Evolutionary conservation across 2,329 filamentous ascomycete species (phyloP).

Genomic region (Rhinocladiella similis): DNA sequence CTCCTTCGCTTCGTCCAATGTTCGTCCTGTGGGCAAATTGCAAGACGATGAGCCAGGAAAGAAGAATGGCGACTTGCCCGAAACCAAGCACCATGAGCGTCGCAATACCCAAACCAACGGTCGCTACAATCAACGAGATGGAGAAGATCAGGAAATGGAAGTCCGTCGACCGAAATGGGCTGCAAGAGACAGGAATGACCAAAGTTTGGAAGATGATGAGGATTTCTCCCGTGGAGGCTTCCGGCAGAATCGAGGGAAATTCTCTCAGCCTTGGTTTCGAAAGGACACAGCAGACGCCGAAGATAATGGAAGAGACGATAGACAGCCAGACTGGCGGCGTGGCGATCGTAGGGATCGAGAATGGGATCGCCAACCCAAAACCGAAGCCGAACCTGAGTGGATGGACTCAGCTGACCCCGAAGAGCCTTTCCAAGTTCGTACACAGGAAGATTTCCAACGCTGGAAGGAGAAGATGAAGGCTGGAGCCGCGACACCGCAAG

Average conservation of each 20-base stretch:
- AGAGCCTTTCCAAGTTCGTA: slow-evolving; percentile 59
- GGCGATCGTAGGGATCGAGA: slow-evolving; percentile 51
- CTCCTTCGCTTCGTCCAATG: slow-evolving; percentile 73
- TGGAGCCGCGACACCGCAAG: slow-evolving; percentile 36
- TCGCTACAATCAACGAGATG: slow-evolving; percentile 17
- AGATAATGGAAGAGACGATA: slow-evolving; percentile 49
- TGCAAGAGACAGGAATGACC: slow-evolving; percentile 24
- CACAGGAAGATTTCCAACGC: slow-evolving; percentile 87
- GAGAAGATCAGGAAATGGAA: slow-evolving; percentile 17
- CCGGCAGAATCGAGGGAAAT: slow-evolving; percentile 47
- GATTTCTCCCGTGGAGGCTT: slow-evolving; percentile 14
- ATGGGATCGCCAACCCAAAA: slow-evolving; percentile 53
- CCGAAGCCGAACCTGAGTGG: slow-evolving; percentile 84
- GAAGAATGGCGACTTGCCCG: slow-evolving; percentile 14
- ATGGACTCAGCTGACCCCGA: slow-evolving; percentile 70
- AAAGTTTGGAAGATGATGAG: slow-evolving; percentile 21
- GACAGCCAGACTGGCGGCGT: slow-evolving; percentile 66
- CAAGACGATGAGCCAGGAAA: slow-evolving; percentile 16
- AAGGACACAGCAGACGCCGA: slow-evolving; percentile 50
- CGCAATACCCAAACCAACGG: slow-evolving; percentile 20
- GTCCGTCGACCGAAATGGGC: slow-evolving; percentile 25
- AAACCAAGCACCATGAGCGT: slow-evolving; percentile 8
- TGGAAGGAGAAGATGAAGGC: slow-evolving; percentile 93
- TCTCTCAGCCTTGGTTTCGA: slow-evolving; percentile 74
- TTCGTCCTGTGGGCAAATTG: slow-evolving; percentile 50